A percentile compares a stretch with the other conserved stretches of the same genome.
These are phyloP conservation scores for Phytophthora ohioensis DNA, from an alignment of 352 stramenopile species.

Conservation along the genomic window DNA sequence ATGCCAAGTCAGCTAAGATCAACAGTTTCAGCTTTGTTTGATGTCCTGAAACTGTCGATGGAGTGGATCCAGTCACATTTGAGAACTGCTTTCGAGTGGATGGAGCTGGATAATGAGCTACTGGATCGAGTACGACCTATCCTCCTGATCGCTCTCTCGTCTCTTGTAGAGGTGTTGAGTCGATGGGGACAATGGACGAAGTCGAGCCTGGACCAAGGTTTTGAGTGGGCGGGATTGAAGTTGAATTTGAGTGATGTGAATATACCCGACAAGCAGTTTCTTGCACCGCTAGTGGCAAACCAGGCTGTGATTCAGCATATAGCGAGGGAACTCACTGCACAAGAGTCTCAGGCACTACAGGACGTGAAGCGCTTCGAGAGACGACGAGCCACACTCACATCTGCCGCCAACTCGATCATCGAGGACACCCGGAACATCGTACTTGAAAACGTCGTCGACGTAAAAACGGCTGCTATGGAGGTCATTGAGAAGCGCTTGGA, in stretches of 20 bases:
- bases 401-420: conserved; percentile 50
- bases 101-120: conserved; percentile 9
- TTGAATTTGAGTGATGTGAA: conserved; percentile 21
- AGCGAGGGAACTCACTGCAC: conserved; percentile 31
- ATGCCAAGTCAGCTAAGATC: conserved; percentile 10
- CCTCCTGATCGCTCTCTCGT: conserved; percentile 5
- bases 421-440: conserved; percentile 48
- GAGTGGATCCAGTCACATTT: conserved; percentile 20
- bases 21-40: conserved; percentile 2
- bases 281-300: conserved; percentile 18
- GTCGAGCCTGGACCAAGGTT: conserved; percentile 15
- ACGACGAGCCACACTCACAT: conserved; percentile 45
- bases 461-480: conserved; percentile 47
- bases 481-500: conserved; percentile 52
- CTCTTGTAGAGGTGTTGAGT: conserved; percentile 11
- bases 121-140: conserved; percentile 6
- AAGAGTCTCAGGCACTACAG: conserved; percentile 52
- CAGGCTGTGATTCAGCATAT: conserved; percentile 28
- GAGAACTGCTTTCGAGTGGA: conserved; percentile 9
- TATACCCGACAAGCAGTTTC: conserved; percentile 21
- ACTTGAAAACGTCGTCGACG: conserved; percentile 46
- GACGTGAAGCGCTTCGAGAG: conserved; percentile 61
- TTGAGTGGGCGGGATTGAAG: conserved; percentile 27
- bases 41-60: conserved; percentile 13
- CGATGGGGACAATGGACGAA: conserved; percentile 6